Evolutionary conservation across 345 rosid species (phyloP).

Genomic region (Abelmoschus esculentus): DNA sequence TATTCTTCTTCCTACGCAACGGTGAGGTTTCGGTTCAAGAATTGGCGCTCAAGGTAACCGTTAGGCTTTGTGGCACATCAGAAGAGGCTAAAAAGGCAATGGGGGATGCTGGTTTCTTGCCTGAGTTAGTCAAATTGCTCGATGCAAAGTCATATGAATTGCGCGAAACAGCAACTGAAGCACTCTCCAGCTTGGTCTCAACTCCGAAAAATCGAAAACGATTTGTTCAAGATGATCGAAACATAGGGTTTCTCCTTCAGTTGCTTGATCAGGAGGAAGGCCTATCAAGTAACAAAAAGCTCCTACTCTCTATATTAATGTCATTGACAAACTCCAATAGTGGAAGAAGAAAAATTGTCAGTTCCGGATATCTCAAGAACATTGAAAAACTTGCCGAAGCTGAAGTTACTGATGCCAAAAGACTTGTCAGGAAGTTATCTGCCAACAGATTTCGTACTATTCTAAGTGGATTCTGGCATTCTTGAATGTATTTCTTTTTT

Average conservation of each 20-base stretch:
- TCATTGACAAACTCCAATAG: slow-evolving; percentile 60
- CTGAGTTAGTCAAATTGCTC: slow-evolving; percentile 64
- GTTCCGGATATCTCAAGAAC: slow-evolving; percentile 71
- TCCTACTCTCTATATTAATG: slow-evolving; percentile 58
- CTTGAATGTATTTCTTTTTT: slow-evolving; percentile 24
- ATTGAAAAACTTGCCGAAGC: slow-evolving; percentile 81
- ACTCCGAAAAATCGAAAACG: slow-evolving; percentile 63
- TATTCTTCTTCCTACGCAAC: slow-evolving; percentile 46
- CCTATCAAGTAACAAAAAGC: slow-evolving; percentile 48
- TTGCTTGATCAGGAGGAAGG: slow-evolving; percentile 60
- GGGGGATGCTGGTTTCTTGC: slow-evolving; percentile 81
- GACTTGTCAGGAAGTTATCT: slow-evolving; percentile 72
- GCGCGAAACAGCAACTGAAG: slow-evolving; percentile 73
- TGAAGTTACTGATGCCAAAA: slow-evolving; percentile 76
- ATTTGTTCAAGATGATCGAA: slow-evolving; percentile 63
- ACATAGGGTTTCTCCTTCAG: slow-evolving; percentile 54
- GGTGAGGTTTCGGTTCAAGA: slow-evolving; percentile 78
- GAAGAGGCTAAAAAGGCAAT: slow-evolving; percentile 64
- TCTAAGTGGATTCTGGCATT: slow-evolving; percentile 78
- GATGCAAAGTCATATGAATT: slow-evolving; percentile 70
- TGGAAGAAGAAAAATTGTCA: slow-evolving; percentile 71
- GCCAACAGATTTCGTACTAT: slow-evolving; percentile 58
- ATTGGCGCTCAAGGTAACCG: slow-evolving; percentile 62
- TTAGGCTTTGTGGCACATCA: slow-evolving; percentile 46
- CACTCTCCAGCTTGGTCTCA: slow-evolving; percentile 48